These are phyloP conservation scores for Fusarium duplospermum DNA, from an alignment of 2,329 filamentous ascomycete species.

Conservation along the genomic window DNA sequence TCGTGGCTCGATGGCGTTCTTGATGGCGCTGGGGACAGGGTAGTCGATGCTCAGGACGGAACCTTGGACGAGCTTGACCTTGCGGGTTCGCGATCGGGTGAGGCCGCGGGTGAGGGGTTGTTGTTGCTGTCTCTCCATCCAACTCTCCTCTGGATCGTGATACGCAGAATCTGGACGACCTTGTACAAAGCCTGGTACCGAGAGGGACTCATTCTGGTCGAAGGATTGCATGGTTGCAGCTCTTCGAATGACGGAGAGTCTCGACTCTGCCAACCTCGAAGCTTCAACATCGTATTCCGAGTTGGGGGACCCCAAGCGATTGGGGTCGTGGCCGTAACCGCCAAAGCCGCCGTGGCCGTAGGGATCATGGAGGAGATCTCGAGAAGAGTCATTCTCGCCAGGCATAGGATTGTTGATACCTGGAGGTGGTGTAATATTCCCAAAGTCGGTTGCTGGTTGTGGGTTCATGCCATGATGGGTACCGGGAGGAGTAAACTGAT, in stretches of 20 bases:
- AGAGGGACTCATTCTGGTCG: conserved; percentile 23
- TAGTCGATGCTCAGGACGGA: conserved; percentile 44
- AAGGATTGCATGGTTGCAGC: conserved; percentile 31
- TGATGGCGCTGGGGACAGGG: conserved; percentile 41
- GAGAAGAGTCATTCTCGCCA: conserved; percentile 31
- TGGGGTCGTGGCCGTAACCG: conserved; percentile 24
- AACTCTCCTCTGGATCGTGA: conserved; percentile 38
- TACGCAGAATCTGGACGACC: conserved; percentile 38
- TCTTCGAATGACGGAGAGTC: conserved; percentile 29
- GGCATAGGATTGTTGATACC: conserved; percentile 25
- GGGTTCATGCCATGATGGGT: neutral
- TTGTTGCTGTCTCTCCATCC: conserved; percentile 40
- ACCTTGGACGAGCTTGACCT: conserved; percentile 42
- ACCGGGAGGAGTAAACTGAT: neutral
- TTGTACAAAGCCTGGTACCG: conserved; percentile 27
- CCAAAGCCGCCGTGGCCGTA: conserved; percentile 31
- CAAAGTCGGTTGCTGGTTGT: neutral
- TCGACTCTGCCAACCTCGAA: conserved; percentile 28
- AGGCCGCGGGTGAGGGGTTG: conserved; percentile 21
- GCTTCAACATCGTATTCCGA: conserved; percentile 34
- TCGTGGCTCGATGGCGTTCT: conserved; percentile 38
- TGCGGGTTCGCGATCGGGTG: conserved; percentile 37
- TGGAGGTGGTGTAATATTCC: conserved; percentile 13
- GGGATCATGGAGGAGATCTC: conserved; percentile 29
- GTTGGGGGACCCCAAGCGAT: conserved; percentile 9